Conservation (phyloP, 2,329 filamentous ascomycete genomes). For the Zymoseptoria ardabiliae region DNA sequence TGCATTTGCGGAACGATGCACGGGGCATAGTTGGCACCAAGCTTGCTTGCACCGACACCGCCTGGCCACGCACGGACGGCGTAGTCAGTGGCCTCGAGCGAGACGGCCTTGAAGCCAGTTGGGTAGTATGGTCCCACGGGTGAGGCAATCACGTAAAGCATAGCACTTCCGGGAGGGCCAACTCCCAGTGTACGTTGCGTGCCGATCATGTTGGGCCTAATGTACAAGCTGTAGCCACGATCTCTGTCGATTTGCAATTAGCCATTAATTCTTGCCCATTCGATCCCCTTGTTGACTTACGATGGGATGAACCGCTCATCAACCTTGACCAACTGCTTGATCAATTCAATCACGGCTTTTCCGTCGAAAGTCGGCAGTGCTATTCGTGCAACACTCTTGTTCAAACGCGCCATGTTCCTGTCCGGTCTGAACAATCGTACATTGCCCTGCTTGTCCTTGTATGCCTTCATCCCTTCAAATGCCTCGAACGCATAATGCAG, state of each 20-base stretch:
- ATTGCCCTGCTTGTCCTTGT: conserved; percentile 73
- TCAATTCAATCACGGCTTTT: conserved; percentile 68
- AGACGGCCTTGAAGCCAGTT: conserved; percentile 95
- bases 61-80: conserved; percentile 89
- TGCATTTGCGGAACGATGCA: conserved; percentile 95
- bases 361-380: conserved; percentile 81
- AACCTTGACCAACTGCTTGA: conserved; percentile 69
- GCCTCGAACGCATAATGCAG: conserved; percentile 98
- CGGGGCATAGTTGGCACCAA: conserved; percentile 98
- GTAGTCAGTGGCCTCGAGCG: conserved; percentile 91
- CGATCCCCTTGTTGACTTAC: conserved; percentile 34
- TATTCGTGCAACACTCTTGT: conserved; percentile 85
- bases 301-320: conserved; percentile 87
- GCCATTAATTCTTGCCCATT: not conserved
- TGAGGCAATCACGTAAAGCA: conserved; percentile 91
- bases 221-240: conserved; percentile 87
- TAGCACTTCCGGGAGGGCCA: conserved; percentile 79
- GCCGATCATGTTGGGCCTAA: conserved; percentile 94
- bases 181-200: conserved; percentile 93
- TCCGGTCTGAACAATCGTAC: conserved; percentile 88
- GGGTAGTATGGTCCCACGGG: conserved; percentile 98
- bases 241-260: conserved; percentile 28
- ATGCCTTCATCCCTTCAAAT: conserved; percentile 99
- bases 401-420: conserved; percentile 92
- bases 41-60: conserved; percentile 95